Conservation (phyloP, 805 yeast genomes). For the Schwanniomyces occidentalis region DNA sequence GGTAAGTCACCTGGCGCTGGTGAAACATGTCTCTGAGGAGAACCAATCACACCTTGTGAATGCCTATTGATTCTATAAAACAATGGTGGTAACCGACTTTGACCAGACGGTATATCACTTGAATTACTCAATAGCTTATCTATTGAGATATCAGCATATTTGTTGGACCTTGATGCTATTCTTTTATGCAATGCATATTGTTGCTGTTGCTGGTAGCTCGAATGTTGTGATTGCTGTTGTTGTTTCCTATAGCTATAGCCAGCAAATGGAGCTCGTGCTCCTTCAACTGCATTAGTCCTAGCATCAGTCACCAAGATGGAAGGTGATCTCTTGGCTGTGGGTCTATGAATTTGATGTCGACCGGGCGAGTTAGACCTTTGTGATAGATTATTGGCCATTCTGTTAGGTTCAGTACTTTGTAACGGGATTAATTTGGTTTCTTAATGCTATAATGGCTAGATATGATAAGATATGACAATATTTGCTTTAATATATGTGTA, state of each 20-base stretch:
- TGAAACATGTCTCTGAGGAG: slow-evolving; percentile 15
- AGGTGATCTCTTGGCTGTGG: slow-evolving; percentile 86
- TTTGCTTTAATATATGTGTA: no score
- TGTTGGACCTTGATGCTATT: slow-evolving; percentile 31
- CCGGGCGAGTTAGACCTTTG: slow-evolving; percentile 5
- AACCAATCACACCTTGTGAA: slow-evolving; percentile 3
- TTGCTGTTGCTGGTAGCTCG: no score
- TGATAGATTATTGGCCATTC: no score
- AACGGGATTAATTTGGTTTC: no score
- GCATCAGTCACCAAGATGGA: slow-evolving; percentile 92
- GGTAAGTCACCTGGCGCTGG: slow-evolving; percentile 16
- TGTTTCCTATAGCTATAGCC: slow-evolving; percentile 52
- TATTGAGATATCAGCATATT: slow-evolving; percentile 77
- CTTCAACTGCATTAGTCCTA: slow-evolving; percentile 52
- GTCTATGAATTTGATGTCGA: slow-evolving; percentile 27
- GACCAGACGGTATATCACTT: slow-evolving; percentile 88
- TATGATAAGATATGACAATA: no score
- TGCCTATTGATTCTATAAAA: slow-evolving; percentile 13
- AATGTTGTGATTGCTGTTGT: slow-evolving; percentile 31
- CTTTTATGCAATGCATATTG: slow-evolving; percentile 20
- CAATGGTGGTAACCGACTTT: slow-evolving; percentile 44
- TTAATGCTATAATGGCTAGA: no score
- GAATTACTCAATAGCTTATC: slow-evolving; percentile 74
- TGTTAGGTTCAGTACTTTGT: no score
- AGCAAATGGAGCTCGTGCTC: slow-evolving; percentile 77